Base-by-base conservation (phyloP, 306 rosid genomes). In the apple (Malus domestica) region DNA sequence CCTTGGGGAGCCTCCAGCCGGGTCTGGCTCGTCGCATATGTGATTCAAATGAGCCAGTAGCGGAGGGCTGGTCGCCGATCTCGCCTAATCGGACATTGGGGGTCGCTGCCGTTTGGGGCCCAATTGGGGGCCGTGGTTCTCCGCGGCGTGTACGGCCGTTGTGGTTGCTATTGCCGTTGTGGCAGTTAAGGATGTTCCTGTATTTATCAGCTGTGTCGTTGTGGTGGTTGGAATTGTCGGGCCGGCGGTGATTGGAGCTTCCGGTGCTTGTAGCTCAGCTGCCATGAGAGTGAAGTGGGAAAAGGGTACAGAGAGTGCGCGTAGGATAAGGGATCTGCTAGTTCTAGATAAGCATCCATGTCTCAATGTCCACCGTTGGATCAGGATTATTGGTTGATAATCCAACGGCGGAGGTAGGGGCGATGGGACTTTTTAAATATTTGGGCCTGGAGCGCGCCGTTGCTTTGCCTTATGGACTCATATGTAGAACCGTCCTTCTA, bases 31-130 rank as follows among this genome's bases (percentile, higher is more conserved):
- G 85, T 57, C 93, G 91, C 42, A 74, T 20, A 42, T 83, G 84
- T 0, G 93, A 78, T 6, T 87, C 89, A 42, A 79, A 76, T 7
- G 86, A 59, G 55, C 71, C 72, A 4, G 77, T 45, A 60, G 85
- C 76, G 59, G 85, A 74, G 35, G 84, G 90, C 67, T 79, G 93
- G 40, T 87, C 90, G 20, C 93, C 96, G 82, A 90, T 88, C 83
- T 90, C 93, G 19, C 93, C 96, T 30, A 90, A 70, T 4, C 96
- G 90, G 52, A 90, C 96, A 78, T 91, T 90, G 12, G 93, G 93
- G 23, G 87, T 27, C 96, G 91, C 44, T 88, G 96, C 22, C 93
- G 88, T 66, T 90, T 79, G 11, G 83, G 84, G 78, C 89, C 87
- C 68, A 78, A 51, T 73, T 42, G 77, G 23, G 23, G 23, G 64